Conservation (phyloP, 2,329 filamentous ascomycete species). For the Trichoderma sp. region DNA sequence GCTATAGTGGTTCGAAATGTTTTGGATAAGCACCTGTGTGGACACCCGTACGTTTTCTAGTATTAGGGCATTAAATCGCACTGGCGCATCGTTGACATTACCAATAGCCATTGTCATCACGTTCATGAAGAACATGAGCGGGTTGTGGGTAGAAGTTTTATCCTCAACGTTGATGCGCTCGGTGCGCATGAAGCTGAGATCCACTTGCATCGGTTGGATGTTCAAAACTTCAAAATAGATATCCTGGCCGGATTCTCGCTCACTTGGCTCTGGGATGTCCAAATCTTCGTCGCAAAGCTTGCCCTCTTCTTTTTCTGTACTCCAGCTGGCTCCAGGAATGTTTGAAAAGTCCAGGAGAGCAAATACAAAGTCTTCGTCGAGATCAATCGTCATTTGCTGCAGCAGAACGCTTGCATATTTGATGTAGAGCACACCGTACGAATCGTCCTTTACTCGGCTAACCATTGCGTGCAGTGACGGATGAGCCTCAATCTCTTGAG, state of each 20-base stretch:
- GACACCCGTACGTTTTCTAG: conserved; percentile 95
- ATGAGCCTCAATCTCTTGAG: conserved; percentile 93
- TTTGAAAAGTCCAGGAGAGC: conserved; percentile 94
- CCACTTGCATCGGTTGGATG: conserved; percentile 96
- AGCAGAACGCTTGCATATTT: conserved; percentile 94
- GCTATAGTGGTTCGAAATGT: conserved; percentile 91
- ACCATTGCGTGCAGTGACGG: conserved; percentile 91
- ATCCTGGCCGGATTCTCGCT: conserved; percentile 83
- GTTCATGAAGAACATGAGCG: conserved; percentile 98
- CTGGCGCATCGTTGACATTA: conserved; percentile 96
- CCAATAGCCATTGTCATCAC: conserved; percentile 99
- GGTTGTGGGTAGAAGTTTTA: conserved; percentile 86
- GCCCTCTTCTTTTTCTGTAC: conserved; percentile 68
- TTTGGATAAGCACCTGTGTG: conserved; percentile 78
- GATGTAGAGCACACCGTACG: conserved; percentile 96
- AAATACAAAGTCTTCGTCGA: conserved; percentile 98
- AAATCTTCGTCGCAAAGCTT: conserved; percentile 87
- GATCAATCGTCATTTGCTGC: conserved; percentile 97
- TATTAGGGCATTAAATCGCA: conserved; percentile 90
- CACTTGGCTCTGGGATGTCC: conserved; percentile 88
- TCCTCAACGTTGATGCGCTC: conserved; percentile 96
- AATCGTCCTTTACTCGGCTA: conserved; percentile 95
- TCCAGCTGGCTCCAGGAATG: conserved; percentile 85
- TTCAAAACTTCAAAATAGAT: conserved; percentile 98
- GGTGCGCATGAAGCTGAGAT: conserved; percentile 95